Base-by-base conservation (phyloP, 441 rosid species). In the Kokia cookei region DNA sequence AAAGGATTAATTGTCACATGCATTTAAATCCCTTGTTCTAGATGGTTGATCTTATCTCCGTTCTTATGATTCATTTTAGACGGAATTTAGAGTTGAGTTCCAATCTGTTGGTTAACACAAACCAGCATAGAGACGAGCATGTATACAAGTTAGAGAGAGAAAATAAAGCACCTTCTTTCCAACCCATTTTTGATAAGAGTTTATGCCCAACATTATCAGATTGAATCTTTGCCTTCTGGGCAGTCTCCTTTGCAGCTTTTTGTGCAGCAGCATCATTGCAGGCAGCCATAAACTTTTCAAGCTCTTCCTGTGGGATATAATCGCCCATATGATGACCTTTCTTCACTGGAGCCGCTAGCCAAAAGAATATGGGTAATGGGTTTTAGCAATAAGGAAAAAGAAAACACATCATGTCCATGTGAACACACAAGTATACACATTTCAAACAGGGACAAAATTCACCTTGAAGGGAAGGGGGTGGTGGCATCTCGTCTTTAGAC, bases 241-340 rank as follows among this genome's bases (percentile, higher is more conserved):
- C 86, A 60, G 93, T 79, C 84, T 93, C 99, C 76, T 64, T 87
- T 17, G 93, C 83, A 63, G 91, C 81, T 80, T 87, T 92, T 69
- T 71, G 86, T 45, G 96, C 87, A 77, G 86, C 88, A 48, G 78
- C 97, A 82, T 91, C 97, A 74, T 91, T 87, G 78, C 99, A 96
- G 76, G 81, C 67, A 75, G 98, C 86, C 84, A 96, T 57, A 82
- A 96, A 96, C 82, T 89, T 93, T 81, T 91, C 98, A 45, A 96
- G 94, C 94, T 93, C 99, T 73, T 89, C 97, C 15, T 22, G 82
- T 11, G 99, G 99, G 80, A 96, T 96, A 79, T 90, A 96, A 79
- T 96, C 99, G 45, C 99, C 99, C 99, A 96, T 96, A 84, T 96
- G 97, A 80, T 96, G 99, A 78, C 97, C 99, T 86, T 86, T 92